Base-by-base conservation (phyloP, 352 stramenopile species). In the Phytophthora pluvialis region DNA sequence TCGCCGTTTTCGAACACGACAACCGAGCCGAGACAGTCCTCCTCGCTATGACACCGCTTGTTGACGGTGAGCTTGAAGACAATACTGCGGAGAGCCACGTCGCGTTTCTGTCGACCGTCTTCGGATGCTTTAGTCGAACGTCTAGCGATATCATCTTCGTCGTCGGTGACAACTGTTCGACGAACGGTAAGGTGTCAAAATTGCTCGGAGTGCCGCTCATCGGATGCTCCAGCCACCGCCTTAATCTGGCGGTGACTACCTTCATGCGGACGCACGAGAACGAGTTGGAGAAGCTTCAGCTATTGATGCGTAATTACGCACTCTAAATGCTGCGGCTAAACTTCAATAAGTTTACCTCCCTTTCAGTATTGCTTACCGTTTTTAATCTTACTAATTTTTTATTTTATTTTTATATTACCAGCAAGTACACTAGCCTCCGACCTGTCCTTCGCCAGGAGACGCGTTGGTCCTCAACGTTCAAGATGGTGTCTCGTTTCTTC, bases 261-360 rank as follows among this genome's bases (percentile, higher is more conserved):
- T 48, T 29, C n/a, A 48, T 48, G 13, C 8, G 3, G 18, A 38
- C 16, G 1, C 26, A 59, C 39, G 51, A 38, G 26, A 6, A 7
- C 13, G 11, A 32, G 13, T 26, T 49, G 26, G 26, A 49, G 3
- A 49, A 48, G 8, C 3, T 49, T 26, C 12, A 59, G 5, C n/a
- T 8, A 5, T 46, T 49, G 8, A 50, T 49, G 51, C 38, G 51
- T 16, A 58, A 58, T 38, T 58, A 45, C 50, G 36, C 25, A 18
- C 5, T 16, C 50, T 48, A 0, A 58, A 58, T 4, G 6, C 18
- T 16, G 36, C 50, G 28, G 50, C 50, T 13, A 59, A 31, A 16
- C 39, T 42, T 48, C 25, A 26, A 16, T 49, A 33, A 10, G 12
- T 40, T 42, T 59, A 29, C 15, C 16, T 28, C 29, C 6, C 31